Percentiles rank a stretch among this genome's conserved stretches.
phyloP scores from a whole-genome alignment of 306 rosid species.

The Delonix regia region DNA sequence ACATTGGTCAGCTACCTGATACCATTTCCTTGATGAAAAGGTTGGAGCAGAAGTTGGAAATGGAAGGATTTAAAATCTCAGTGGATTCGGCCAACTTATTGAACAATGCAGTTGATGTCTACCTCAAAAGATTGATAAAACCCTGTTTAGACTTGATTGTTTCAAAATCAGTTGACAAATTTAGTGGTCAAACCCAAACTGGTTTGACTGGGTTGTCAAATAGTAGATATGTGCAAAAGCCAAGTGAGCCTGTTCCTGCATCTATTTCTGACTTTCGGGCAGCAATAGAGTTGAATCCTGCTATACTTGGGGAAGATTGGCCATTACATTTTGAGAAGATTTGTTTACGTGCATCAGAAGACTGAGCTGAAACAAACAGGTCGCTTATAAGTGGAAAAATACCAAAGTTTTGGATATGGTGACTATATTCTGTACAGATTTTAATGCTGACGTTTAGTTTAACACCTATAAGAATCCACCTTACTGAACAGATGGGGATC shows the following conservation, averaged over 20 bases:
- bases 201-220: slow-evolving; percentile 38
- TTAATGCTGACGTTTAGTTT: slow-evolving; percentile 32
- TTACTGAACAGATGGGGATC: slow-evolving; percentile 35
- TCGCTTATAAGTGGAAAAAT: slow-evolving; percentile 29
- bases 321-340: slow-evolving; percentile 56
- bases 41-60: slow-evolving; percentile 55
- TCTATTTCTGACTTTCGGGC: slow-evolving; percentile 59
- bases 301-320: slow-evolving; percentile 68
- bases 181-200: slow-evolving; percentile 34
- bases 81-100: slow-evolving; percentile 56
- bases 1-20: slow-evolving; percentile 56
- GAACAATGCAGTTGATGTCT: slow-evolving; percentile 62
- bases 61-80: slow-evolving; percentile 56
- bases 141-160: slow-evolving; percentile 61
- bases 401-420: slow-evolving; percentile 39
- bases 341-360: slow-evolving; percentile 46
- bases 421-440: slow-evolving; percentile 47
- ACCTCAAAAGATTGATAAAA: slow-evolving; percentile 72
- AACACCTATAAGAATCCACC: slow-evolving; percentile 31
- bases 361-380: slow-evolving; percentile 38
- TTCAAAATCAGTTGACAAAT: slow-evolving; percentile 43
- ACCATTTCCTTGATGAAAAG: slow-evolving; percentile 53
- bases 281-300: slow-evolving; percentile 65
- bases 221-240: slow-evolving; percentile 42
- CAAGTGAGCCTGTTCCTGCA: slow-evolving; percentile 39